These are phyloP conservation scores for Chlorella sorokiniana DNA, from an alignment of 139 green algal species.

Conservation along the genomic window DNA sequence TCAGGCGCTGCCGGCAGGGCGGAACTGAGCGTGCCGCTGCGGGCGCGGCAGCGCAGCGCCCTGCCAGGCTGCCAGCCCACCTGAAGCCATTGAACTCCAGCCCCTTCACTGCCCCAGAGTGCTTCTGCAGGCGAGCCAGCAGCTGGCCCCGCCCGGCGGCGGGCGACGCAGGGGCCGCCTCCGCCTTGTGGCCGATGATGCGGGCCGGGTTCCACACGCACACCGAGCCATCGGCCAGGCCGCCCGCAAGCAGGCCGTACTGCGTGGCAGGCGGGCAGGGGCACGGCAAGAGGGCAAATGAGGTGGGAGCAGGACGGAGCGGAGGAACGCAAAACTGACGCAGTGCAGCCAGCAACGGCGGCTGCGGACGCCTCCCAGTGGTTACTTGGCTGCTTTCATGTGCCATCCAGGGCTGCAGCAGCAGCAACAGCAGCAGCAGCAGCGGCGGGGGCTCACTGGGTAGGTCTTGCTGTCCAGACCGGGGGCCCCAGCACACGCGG, in stretches of 20 bases:
- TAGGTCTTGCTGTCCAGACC: conserved; percentile 39
- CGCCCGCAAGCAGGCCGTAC: conserved; percentile 91
- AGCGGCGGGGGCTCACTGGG: conserved; percentile 28
- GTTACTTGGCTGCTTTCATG: no score
- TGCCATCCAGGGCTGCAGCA: no score
- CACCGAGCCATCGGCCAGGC: conserved; percentile 89
- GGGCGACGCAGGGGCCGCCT: conserved; percentile 27
- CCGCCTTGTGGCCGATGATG: conserved; percentile 64
- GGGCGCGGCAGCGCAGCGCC: background rate
- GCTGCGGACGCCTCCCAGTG: no score
- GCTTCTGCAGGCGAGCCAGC: conserved; percentile 83
- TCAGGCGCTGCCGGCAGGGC: no score
- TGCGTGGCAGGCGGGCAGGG: conserved; percentile 43
- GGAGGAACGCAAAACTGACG: no score
- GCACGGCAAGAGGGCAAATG: background rate
- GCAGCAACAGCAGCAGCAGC: no score
- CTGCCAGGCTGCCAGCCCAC: background rate
- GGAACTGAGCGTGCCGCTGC: no score
- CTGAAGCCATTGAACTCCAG: conserved; percentile 93
- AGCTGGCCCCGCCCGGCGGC: conserved; percentile 47
- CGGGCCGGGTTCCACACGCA: conserved; percentile 89
- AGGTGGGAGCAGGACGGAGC: background rate
- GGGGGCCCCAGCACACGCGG: conserved; percentile 81
- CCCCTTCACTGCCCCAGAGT: conserved; percentile 75
- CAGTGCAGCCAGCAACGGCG: no score